Base-by-base conservation (phyloP, 257 asterid genomes). In the Ajuga chamaepitys region DNA sequence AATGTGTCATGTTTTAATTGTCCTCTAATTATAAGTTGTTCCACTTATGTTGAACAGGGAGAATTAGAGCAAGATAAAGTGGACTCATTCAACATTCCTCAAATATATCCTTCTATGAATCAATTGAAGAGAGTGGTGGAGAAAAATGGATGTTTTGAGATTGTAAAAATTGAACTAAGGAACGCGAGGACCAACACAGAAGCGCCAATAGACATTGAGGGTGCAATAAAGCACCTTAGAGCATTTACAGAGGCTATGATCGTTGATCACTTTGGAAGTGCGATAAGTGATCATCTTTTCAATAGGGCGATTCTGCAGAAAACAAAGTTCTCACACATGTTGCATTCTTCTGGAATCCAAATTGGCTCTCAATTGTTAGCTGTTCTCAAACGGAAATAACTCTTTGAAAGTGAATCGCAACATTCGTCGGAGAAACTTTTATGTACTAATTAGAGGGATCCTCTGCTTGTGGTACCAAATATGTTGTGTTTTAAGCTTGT, bases 51-150 rank as follows among this genome's bases (percentile, higher is more conserved):
- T 24, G 26, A 18, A 40, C 74, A 81, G 83, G 83, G 80, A 28
- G 34, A 71, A 12, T 22, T 75, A 21, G 30, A 70, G 1, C 71
- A 77, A 55, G 74, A 72, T 13, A 58, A 48, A 5, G 76, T 77
- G 7, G 73, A 80, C 48, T 45, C 66, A 2, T 77, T 83, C 64
- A 80, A 77, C 46, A 24, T 77, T 12, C 83, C 84, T 14, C 58
- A 66, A 17, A 52, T 78, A 2, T 74, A 63, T 18, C 74, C 81
- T 16, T 42, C 40, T 0, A 30, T 61, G 1, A 18, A 74, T 6
- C 67, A 82, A 54, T 48, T 80, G 71, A 66, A 30, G 16, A 54
- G 21, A 2, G 35, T 51, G 2, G 41, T 73, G 35, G 66, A 35
- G 32, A 35, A 61, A 24, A 71, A 68, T 8, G 77, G 71, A 30